phyloP scores from a whole-genome alignment of 257 asterid genomes.

The Nicotiana tabacum region DNA sequence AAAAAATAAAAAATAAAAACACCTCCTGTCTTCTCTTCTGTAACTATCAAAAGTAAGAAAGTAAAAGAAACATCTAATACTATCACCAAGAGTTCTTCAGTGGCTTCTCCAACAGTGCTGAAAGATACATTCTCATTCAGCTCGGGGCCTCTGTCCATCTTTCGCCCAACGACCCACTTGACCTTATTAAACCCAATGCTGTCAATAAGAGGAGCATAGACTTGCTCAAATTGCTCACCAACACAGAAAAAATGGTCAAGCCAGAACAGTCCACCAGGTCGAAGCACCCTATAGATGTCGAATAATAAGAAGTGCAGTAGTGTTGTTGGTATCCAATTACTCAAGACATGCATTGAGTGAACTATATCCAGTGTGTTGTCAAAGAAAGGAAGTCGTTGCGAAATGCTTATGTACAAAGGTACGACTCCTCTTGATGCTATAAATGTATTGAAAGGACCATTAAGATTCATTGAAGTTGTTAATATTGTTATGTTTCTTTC shows the following conservation, averaged over 20 bases:
- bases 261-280: constrained; percentile 80
- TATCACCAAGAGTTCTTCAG: constrained; percentile 52
- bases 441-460: constrained; percentile 65
- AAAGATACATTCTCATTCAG: constrained; percentile 60
- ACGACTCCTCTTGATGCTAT: constrained; percentile 68
- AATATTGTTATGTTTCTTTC: constrained; percentile 49
- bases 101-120: constrained; percentile 67
- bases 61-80: not conserved
- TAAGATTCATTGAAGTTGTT: constrained; percentile 60
- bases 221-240: constrained; percentile 39
- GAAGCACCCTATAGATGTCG: constrained; percentile 58
- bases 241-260: constrained; percentile 66
- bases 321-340: constrained; percentile 63
- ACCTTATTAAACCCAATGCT: constrained; percentile 54
- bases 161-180: constrained; percentile 53
- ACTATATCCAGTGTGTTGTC: constrained; percentile 66
- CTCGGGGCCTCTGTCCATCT: constrained; percentile 53
- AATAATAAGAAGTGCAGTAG: constrained; percentile 55
- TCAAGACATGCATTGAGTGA: constrained; percentile 66
- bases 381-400: constrained; percentile 70
- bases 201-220: constrained; percentile 56
- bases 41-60: not conserved
- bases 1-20: not conserved
- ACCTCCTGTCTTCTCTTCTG: not conserved
- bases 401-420: constrained; percentile 57